Percentiles rank a stretch among this genome's conserved stretches.
Evolutionary conservation across 805 yeast species (phyloP).

Genomic region (Lipomyces japonicus): DNA sequence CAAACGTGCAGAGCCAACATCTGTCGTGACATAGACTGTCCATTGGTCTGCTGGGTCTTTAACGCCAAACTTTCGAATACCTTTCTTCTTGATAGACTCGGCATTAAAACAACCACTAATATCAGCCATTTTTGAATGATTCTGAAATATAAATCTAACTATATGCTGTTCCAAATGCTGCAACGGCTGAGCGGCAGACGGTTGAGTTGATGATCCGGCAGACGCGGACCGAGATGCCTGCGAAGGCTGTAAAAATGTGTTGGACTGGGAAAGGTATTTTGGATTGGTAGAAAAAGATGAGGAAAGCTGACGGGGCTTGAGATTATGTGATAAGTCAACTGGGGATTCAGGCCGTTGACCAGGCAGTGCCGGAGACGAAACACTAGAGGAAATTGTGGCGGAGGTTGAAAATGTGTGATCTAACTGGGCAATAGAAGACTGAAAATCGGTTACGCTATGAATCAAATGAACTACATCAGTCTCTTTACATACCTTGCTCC

Average conservation of each 20-base stretch:
- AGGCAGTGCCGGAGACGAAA: constrained; percentile 23
- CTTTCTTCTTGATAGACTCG: constrained; percentile 66
- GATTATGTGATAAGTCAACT: constrained; percentile 3
- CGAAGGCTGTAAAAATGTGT: neutral
- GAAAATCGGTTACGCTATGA: neutral
- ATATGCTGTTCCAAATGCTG: constrained; percentile 11
- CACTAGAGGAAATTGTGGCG: neutral
- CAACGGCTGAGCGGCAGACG: constrained; percentile 4
- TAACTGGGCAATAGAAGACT: constrained; percentile 14
- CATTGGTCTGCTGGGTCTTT: constrained; percentile 34
- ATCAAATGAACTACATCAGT: neutral
- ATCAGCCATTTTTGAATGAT: constrained; percentile 62
- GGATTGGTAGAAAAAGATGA: neutral
- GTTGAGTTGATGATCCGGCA: neutral
- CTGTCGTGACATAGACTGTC: constrained; percentile 56
- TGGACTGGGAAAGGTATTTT: neutral
- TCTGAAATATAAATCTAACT: constrained; percentile 72
- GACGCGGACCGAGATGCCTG: neutral
- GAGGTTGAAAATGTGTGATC: constrained; percentile 24
- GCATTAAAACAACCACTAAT: constrained; percentile 79
- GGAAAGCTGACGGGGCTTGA: neutral
- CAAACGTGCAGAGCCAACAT: constrained; percentile 48
- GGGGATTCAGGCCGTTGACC: constrained; percentile 4
- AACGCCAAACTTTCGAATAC: constrained; percentile 50
- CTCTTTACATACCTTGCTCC: neutral